Evolutionary conservation across 2,329 filamentous ascomycete species (phyloP), one percentile per base, ranked within the genome.

Genomic region (Apiospora arundinis): DNA sequence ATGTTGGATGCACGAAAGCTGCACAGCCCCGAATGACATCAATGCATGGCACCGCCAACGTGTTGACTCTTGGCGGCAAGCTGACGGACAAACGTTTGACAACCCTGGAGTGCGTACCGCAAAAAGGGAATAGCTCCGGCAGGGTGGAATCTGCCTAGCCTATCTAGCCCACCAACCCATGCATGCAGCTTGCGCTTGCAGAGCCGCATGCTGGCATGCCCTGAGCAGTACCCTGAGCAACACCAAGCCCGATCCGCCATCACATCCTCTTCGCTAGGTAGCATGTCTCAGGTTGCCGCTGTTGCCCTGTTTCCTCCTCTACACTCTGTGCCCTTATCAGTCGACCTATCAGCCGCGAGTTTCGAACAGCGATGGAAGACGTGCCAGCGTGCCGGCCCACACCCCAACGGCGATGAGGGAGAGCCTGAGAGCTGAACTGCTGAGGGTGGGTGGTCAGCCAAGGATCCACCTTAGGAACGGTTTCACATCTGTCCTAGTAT

Each of bases 21-120:
- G 32, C 56, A 63, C 56, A 63, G 56, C 56, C 56, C 32, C 56
- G 12, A 63, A n/a, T 63, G 56, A 63, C 56, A 63, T 63, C 56
- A 63, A 63, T 63, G 56, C 56, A 63, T 40, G 18, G 28, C 21
- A 32, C 3, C 16, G 56, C 45, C 18, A 37, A 40, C 21, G 1
- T 40, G 9, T 14, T 63, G 32, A 28, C 32, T 23, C 56, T 63
- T 32, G 9, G 8, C 32, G 32, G 12, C 16, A 14, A 23, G 28
- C n/a, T 21, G 32, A 40, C 32, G 32, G 28, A 32, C 21, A 63
- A 23, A 40, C 32, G 56, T 63, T 63, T 63, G 56, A 63, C 56
- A 63, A 63, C 32, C 56, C 56, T 1, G 56, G 56, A 63, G 18
- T 63, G 56, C 18, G 56, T 63, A n/a, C 56, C 56, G 56, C 18